Evolutionary conservation across 1,284 basidiomycete genomes (phyloP).

Genomic region (Ustilago sp.): DNA sequence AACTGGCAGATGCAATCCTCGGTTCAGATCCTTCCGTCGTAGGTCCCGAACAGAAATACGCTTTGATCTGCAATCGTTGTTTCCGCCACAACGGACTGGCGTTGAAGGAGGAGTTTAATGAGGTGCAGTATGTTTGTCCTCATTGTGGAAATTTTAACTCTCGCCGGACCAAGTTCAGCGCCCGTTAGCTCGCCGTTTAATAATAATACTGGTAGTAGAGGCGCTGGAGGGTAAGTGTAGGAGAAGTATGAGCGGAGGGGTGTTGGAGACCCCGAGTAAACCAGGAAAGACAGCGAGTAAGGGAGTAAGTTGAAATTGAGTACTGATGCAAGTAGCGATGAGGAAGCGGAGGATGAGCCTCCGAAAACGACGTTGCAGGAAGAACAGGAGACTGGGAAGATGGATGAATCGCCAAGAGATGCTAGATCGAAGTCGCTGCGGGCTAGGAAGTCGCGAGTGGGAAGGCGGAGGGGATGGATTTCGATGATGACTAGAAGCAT

Average conservation of each 20-base stretch:
- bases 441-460: slow-evolving; percentile 27
- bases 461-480: slow-evolving; percentile 31
- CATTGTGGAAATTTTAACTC: slow-evolving; percentile 81
- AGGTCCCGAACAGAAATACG: slow-evolving; percentile 75
- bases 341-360: slow-evolving; percentile 28
- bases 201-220: background rate
- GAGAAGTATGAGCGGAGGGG: background rate
- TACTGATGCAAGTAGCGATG: slow-evolving; percentile 26
- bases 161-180: slow-evolving; percentile 58
- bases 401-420: slow-evolving; percentile 9
- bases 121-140: slow-evolving; percentile 82
- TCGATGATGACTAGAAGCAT: slow-evolving; percentile 33
- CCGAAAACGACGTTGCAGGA: slow-evolving; percentile 33
- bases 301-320: slow-evolving; percentile 35
- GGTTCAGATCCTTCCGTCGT: slow-evolving; percentile 69
- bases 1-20: slow-evolving; percentile 70
- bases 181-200: slow-evolving; percentile 66
- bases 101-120: slow-evolving; percentile 86
- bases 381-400: slow-evolving; percentile 6
- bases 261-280: slow-evolving; percentile 35
- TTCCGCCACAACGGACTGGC: slow-evolving; percentile 94
- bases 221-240: background rate
- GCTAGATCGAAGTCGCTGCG: slow-evolving; percentile 23
- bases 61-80: slow-evolving; percentile 92
- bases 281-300: slow-evolving; percentile 12